These are phyloP conservation scores for Solanum sparsipilum DNA, from an alignment of 257 asterid genomes.

Conservation along the genomic window DNA sequence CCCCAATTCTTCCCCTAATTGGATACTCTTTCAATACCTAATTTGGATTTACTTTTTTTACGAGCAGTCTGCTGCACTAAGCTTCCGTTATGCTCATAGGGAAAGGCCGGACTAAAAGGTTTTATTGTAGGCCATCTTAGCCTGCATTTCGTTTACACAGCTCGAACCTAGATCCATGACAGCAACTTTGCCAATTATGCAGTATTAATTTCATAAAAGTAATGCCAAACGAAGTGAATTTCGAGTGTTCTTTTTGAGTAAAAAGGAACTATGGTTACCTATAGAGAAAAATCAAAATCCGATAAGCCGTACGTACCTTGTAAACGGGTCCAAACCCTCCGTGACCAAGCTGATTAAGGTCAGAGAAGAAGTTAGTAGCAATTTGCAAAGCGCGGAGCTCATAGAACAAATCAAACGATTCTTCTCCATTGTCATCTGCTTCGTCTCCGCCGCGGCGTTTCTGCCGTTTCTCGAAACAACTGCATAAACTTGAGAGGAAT, in stretches of 20 bases:
- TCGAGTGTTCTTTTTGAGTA: neutral
- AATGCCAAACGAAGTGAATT: neutral
- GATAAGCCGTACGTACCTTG: constrained; percentile 28
- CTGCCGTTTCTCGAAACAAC: constrained; percentile 31
- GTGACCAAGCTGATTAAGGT: constrained; percentile 59
- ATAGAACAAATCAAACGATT: constrained; percentile 33
- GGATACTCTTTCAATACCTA: neutral
- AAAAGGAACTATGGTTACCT: neutral
- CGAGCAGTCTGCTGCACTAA: neutral
- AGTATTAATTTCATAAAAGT: neutral
- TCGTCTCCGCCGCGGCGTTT: constrained; percentile 14
- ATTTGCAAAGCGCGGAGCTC: constrained; percentile 52
- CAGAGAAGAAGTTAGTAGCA: constrained; percentile 84
- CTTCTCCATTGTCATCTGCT: constrained; percentile 21
- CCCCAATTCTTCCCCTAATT: neutral
- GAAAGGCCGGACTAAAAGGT: neutral
- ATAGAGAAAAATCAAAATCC: neutral
- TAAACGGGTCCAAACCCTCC: constrained; percentile 88
- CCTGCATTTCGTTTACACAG: neutral
- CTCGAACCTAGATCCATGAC: neutral
- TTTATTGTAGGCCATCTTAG: neutral
- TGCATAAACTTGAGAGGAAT: constrained; percentile 23
- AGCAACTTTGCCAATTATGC: neutral
- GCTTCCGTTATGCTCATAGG: neutral
- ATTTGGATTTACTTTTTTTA: neutral